These are phyloP conservation scores for Tetrapyrgos nigripes DNA, from an alignment of 1,284 basidiomycete species.

Conservation along the genomic window DNA sequence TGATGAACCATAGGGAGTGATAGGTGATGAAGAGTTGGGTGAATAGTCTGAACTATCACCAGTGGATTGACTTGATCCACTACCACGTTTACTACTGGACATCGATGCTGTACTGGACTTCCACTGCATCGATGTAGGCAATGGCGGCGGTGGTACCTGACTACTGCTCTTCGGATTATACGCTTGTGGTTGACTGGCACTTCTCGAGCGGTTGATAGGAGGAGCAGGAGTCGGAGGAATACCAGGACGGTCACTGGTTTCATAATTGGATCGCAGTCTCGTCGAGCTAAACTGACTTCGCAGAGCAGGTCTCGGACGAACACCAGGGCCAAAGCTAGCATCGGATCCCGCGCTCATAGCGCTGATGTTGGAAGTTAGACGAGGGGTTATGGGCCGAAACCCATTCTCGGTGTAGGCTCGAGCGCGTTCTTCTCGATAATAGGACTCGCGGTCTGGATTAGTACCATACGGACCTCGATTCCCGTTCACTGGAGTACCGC, in stretches of 20 bases:
- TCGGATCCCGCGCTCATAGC: conserved; percentile 56
- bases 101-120: conserved; percentile 56
- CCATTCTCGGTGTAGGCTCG: conserved; percentile 74
- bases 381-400: conserved; percentile 50
- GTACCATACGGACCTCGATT: conserved; percentile 61
- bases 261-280: conserved; percentile 60
- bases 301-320: conserved; percentile 56
- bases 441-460: conserved; percentile 60
- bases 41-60: conserved; percentile 81
- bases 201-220: conserved; percentile 64
- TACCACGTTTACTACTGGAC: conserved; percentile 70
- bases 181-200: conserved; percentile 76
- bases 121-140: conserved; percentile 65
- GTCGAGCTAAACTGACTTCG: conserved; percentile 78
- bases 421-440: conserved; percentile 49
- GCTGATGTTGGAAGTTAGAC: conserved; percentile 53
- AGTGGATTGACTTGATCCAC: conserved; percentile 82
- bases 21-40: conserved; percentile 79
- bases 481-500: conserved; percentile 69
- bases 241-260: conserved; percentile 28
- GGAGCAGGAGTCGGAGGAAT: conserved; percentile 27
- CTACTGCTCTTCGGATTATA: conserved; percentile 56
- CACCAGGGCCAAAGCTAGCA: conserved; percentile 52
- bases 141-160: conserved; percentile 53
- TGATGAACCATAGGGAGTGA: conserved; percentile 86